A percentile compares a stretch with the other conserved stretches of the same genome.
Conservation (phyloP, 148 eudicot genomes). For the Rhododendron williamsianum region DNA sequence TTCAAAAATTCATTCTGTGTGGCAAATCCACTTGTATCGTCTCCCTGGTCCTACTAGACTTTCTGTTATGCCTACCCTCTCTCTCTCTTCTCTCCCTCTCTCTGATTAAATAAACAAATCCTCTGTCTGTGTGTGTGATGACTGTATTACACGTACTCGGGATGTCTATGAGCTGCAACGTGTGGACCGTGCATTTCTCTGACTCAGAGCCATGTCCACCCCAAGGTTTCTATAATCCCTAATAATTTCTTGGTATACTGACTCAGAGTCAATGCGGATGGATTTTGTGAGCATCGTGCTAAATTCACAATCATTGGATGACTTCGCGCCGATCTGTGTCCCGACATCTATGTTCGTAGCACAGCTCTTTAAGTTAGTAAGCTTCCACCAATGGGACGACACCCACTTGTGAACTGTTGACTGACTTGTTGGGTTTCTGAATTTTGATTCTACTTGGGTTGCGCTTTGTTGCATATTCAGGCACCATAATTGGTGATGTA, state of each 20-base stretch:
- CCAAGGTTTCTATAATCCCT: not conserved
- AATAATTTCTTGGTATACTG: not conserved
- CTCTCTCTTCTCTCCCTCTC: not conserved
- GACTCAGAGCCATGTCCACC: conserved; percentile 1
- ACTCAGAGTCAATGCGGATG: not conserved
- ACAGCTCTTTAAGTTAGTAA: no score
- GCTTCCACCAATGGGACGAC: not conserved
- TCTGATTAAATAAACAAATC: not conserved
- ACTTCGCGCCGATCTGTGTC: no score
- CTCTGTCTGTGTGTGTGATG: not conserved
- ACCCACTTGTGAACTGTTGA: not conserved
- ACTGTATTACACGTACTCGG: conserved; percentile 5
- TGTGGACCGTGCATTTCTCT: conserved; percentile 10
- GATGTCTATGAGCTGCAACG: conserved; percentile 9
- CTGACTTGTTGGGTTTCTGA: no score
- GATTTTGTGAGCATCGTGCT: not conserved
- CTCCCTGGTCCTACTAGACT: not conserved
- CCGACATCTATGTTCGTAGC: no score
- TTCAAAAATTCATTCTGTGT: not conserved
- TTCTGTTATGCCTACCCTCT: not conserved
- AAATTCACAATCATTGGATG: not conserved
- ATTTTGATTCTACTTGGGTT: no score
- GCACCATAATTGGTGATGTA: no score
- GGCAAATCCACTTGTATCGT: not conserved
- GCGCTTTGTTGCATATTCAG: no score